Percentiles rank a stretch among this genome's conserved stretches.
Evolutionary conservation across 805 yeast species (phyloP).

Genomic region (Yarrowia deformans): DNA sequence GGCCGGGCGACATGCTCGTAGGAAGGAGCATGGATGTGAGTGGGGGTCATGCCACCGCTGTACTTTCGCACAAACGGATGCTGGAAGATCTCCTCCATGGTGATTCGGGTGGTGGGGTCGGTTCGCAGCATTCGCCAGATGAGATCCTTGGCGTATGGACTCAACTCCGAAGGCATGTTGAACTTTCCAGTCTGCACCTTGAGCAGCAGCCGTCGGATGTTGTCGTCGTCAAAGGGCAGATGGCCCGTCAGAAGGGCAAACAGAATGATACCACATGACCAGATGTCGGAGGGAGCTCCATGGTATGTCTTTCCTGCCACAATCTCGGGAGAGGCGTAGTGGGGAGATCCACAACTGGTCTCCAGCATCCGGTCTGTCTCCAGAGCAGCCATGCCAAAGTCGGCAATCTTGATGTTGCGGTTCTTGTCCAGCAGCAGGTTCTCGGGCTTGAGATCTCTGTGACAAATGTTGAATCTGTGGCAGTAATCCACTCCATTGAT

Average conservation of each 20-base stretch:
- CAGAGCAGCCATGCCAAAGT: conserved; percentile 98
- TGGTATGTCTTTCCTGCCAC: conserved; percentile 95
- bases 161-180: conserved; percentile 79
- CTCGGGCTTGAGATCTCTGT: conserved; percentile 86
- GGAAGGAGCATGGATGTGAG: conserved; percentile 41
- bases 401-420: conserved; percentile 93
- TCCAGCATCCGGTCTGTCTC: conserved; percentile 85
- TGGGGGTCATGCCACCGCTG: conserved; percentile 43
- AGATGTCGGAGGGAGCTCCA: conserved; percentile 95
- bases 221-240: conserved; percentile 96
- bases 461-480: conserved; percentile 86
- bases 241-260: conserved; percentile 95
- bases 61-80: conserved; percentile 88
- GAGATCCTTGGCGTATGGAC: conserved; percentile 86
- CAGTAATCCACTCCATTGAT: conserved; percentile 83
- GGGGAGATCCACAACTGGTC: conserved; percentile 98
- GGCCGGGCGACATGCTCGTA: conserved; percentile 49
- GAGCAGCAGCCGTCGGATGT: conserved; percentile 80
- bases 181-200: conserved; percentile 93
- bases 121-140: conserved; percentile 81
- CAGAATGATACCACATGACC: conserved; percentile 97
- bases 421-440: conserved; percentile 79
- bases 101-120: conserved; percentile 80
- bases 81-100: conserved; percentile 72
- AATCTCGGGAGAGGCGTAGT: conserved; percentile 97